A percentile compares a stretch with the other conserved stretches of the same genome.
These are phyloP conservation scores for Baudoinia panamericana DNA, from an alignment of 495 filamentous ascomycete species.

Conservation along the genomic window DNA sequence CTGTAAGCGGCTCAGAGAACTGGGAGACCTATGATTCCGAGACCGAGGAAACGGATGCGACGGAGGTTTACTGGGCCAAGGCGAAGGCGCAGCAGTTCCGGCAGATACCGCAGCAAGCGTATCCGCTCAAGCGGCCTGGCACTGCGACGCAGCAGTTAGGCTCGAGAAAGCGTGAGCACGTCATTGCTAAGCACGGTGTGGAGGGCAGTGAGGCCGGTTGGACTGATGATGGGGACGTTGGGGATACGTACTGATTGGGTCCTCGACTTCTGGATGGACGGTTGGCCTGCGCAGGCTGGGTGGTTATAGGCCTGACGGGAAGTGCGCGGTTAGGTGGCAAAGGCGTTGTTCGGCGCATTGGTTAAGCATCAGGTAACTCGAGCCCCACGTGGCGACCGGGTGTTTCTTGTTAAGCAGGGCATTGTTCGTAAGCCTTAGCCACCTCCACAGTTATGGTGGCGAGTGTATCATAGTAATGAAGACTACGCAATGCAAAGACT, in stretches of 20 bases:
- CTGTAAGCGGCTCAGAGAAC: slow-evolving; percentile 72
- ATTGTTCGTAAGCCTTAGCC: too few species aligned
- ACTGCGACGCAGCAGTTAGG: slow-evolving; percentile 27
- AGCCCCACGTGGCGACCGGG: too few species aligned
- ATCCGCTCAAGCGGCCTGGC: slow-evolving; percentile 40
- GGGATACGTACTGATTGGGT: slow-evolving; percentile 17
- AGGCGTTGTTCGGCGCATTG: too few species aligned
- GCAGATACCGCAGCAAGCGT: slow-evolving; percentile 17
- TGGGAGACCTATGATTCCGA: slow-evolving; percentile 76
- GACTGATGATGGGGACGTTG: slow-evolving; percentile 28
- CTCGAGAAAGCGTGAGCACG: slow-evolving; percentile 19
- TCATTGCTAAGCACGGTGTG: slow-evolving; percentile 24
- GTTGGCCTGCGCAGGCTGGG: background rate
- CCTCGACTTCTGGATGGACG: background rate
- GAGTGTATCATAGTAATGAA: too few species aligned
- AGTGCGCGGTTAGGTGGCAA: background rate
- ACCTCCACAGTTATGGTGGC: too few species aligned
- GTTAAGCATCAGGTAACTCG: too few species aligned
- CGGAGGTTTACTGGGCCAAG: slow-evolving; percentile 66
- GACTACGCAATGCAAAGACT: too few species aligned
- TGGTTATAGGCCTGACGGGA: background rate
- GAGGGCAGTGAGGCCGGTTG: slow-evolving; percentile 33
- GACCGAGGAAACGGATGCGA: slow-evolving; percentile 41
- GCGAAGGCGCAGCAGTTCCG: slow-evolving; percentile 32
- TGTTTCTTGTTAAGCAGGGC: too few species aligned